These are phyloP conservation scores for Fusarium sublunatum DNA, from an alignment of 2,329 filamentous ascomycete species.

Conservation along the genomic window DNA sequence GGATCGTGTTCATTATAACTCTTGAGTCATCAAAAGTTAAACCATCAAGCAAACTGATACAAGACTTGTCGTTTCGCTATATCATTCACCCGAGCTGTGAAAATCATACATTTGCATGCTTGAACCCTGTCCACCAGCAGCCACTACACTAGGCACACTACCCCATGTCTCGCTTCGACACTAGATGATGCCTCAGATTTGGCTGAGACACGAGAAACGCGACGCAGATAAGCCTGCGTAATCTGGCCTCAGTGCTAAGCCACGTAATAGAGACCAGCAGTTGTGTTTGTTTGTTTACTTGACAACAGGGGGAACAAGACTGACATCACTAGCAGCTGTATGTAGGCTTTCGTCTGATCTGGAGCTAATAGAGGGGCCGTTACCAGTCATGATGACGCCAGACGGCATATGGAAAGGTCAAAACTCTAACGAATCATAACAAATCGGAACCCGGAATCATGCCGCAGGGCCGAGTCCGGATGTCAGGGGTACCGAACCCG, in stretches of 20 bases:
- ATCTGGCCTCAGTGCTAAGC: neutral
- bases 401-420: neutral
- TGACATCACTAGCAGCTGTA: no score
- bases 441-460: no score
- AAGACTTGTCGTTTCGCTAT: neutral
- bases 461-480: no score
- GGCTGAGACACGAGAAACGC: neutral
- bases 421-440: neutral
- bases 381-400: neutral
- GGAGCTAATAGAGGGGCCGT: no score
- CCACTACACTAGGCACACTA: neutral
- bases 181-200: slow-evolving; percentile 2
- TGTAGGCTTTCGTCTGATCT: no score
- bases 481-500: no score
- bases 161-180: slow-evolving; percentile 3
- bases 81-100: slow-evolving; percentile 1
- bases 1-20: neutral
- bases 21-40: neutral
- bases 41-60: neutral
- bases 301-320: slow-evolving; percentile 2
- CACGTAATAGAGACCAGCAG: neutral
- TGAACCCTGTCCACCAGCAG: neutral
- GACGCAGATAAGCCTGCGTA: slow-evolving; percentile 3
- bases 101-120: slow-evolving; percentile 30
- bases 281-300: neutral